Percentiles rank a stretch among this genome's conserved stretches.
Evolutionary conservation across 169 alveolate species (phyloP).

Genomic region (Babesia bovis): DNA sequence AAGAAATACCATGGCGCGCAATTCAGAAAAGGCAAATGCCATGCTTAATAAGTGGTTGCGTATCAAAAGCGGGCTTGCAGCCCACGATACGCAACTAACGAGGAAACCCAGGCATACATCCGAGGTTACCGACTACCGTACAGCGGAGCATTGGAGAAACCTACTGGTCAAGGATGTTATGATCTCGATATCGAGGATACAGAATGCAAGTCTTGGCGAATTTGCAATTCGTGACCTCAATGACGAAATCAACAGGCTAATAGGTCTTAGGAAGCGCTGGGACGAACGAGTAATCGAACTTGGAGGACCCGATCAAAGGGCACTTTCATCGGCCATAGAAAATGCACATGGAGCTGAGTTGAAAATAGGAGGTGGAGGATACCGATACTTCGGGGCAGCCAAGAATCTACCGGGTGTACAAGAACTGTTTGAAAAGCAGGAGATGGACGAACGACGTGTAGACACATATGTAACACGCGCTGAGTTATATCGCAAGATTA

Average conservation of each 20-base stretch:
- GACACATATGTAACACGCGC: slow-evolving; percentile 57
- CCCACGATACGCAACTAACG: slow-evolving; percentile 19
- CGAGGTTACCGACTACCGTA: slow-evolving; percentile 44
- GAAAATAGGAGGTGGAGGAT: slow-evolving; percentile 85
- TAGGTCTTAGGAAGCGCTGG: slow-evolving; percentile 87
- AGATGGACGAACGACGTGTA: slow-evolving; percentile 22
- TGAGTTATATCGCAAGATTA: slow-evolving; percentile 50
- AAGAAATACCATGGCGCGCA: slow-evolving; percentile 64
- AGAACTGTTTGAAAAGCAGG: slow-evolving; percentile 86
- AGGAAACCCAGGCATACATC: slow-evolving; percentile 58
- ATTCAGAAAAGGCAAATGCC: slow-evolving; percentile 65
- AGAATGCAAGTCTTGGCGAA: slow-evolving; percentile 92
- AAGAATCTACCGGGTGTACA: slow-evolving; percentile 92
- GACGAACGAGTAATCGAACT: slow-evolving; percentile 90
- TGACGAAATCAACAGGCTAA: slow-evolving; percentile 91
- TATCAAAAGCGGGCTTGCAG: slow-evolving; percentile 55
- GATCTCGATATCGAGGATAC: slow-evolving; percentile 85
- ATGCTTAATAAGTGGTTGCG: slow-evolving; percentile 68
- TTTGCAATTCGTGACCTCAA: slow-evolving; percentile 89
- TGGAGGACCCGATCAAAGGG: slow-evolving; percentile 85
- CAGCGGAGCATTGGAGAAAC: slow-evolving; percentile 65
- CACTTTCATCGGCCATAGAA: slow-evolving; percentile 41
- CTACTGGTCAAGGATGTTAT: slow-evolving; percentile 81
- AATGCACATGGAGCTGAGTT: slow-evolving; percentile 72
- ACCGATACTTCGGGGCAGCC: slow-evolving; percentile 94